These are phyloP conservation scores for Yamadazyma laniorum DNA, from an alignment of 805 yeast genomes.

Conservation along the genomic window DNA sequence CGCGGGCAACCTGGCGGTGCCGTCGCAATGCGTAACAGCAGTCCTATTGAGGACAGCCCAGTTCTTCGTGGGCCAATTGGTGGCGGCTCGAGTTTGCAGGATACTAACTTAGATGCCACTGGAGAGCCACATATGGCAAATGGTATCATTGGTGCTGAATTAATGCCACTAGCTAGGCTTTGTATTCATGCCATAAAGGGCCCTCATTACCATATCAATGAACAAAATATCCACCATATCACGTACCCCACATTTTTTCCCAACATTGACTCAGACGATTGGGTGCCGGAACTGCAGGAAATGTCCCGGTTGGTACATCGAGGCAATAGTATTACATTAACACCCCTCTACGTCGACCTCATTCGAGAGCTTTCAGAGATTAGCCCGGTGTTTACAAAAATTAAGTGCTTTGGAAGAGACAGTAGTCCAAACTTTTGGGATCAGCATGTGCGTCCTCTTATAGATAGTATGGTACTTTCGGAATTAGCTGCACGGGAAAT, in stretches of 20 bases:
- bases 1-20: too few relatives aligned
- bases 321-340: not conserved
- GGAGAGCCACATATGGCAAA: not conserved
- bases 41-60: not conserved
- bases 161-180: slow-evolving; percentile 36
- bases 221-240: slow-evolving; percentile 44
- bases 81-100: not conserved
- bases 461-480: slow-evolving; percentile 15
- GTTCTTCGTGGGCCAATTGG: too few relatives aligned
- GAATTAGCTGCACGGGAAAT: not conserved
- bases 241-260: slow-evolving; percentile 45
- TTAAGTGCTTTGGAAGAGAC: not conserved
- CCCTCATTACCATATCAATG: slow-evolving; percentile 31
- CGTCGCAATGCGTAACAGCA: not conserved
- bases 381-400: slow-evolving; percentile 2
- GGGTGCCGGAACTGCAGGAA: slow-evolving; percentile 25
- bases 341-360: not conserved
- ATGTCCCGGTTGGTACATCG: slow-evolving; percentile 1
- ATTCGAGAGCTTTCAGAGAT: slow-evolving; percentile 1
- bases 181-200: slow-evolving; percentile 44
- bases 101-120: not conserved
- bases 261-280: slow-evolving; percentile 41
- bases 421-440: slow-evolving; percentile 26
- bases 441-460: slow-evolving; percentile 26
- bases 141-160: slow-evolving; percentile 34